Conservation (phyloP, 176 grass and related monocot genomes). For the Oryza meridionalis region DNA sequence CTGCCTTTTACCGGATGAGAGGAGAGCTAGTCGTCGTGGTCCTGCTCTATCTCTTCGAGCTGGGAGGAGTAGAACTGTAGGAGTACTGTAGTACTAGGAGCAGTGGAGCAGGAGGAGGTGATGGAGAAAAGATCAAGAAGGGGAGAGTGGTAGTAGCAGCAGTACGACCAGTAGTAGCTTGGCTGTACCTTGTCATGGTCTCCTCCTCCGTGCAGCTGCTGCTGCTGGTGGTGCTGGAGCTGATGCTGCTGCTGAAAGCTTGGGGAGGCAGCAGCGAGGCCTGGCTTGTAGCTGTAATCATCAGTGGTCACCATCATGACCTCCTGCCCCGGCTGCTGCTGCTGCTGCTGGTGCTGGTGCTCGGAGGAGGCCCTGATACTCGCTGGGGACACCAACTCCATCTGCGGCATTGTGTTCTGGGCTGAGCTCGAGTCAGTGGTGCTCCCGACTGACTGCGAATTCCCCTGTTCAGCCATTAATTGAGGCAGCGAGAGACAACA, state of each 20-base stretch:
- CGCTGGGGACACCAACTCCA: constrained; percentile 68
- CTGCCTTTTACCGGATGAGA: background rate
- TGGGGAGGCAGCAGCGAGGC: constrained; percentile 37
- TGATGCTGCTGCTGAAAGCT: constrained; percentile 49
- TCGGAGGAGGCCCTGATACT: constrained; percentile 50
- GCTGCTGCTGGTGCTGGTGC: constrained; percentile 31
- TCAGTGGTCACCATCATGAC: constrained; percentile 80
- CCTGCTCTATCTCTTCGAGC: background rate
- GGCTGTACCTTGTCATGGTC: constrained; percentile 67
- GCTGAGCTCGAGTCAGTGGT: constrained; percentile 92
- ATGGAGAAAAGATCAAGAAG: constrained; percentile 43
- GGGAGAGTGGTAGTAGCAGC: background rate
- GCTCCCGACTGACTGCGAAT: constrained; percentile 79
- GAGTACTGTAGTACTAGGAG: background rate
- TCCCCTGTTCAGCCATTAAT: constrained; percentile 75
- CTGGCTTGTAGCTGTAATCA: constrained; percentile 70
- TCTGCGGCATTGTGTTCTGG: constrained; percentile 71
- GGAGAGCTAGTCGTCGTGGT: background rate
- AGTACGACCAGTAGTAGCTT: background rate
- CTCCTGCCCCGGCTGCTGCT: constrained; percentile 37
- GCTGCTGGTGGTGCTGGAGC: constrained; percentile 5
- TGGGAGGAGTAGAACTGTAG: background rate
- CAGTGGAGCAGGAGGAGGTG: background rate
- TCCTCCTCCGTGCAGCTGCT: constrained; percentile 43
- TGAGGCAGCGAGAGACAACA: constrained; percentile 35